phyloP scores from a whole-genome alignment of 208 protist genomes.

The Angomonas desouzai region DNA sequence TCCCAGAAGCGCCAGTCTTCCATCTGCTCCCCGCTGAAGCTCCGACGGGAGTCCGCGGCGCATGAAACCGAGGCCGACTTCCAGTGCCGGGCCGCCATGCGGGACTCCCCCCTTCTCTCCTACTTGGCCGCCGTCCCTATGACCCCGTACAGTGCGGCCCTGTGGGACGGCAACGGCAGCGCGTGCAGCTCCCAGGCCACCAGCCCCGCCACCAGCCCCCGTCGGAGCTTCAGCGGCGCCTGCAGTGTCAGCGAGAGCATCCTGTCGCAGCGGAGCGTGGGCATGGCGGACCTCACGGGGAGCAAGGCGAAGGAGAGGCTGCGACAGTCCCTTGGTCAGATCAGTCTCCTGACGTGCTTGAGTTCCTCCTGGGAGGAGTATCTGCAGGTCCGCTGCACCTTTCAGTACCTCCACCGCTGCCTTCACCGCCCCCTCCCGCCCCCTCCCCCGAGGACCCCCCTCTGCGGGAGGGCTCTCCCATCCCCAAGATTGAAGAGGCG shows the following conservation, averaged over 20 bases:
- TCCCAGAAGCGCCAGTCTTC: neutral
- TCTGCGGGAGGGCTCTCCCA: neutral
- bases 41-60: neutral
- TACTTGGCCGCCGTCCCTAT: conserved; percentile 5
- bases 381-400: neutral
- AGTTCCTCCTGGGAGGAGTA: conserved; percentile 8
- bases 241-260: conserved; percentile 6
- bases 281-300: conserved; percentile 5
- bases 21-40: neutral
- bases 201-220: conserved; percentile 5
- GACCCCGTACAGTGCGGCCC: conserved; percentile 6
- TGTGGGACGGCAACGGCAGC: conserved; percentile 8
- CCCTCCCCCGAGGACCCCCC: neutral
- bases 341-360: conserved; percentile 7
- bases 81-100: conserved; percentile 9
- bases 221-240: conserved; percentile 6
- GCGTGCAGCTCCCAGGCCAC: neutral
- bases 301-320: conserved; percentile 6
- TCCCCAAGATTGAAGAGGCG: neutral
- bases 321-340: conserved; percentile 6
- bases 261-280: neutral
- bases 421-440: conserved; percentile 1
- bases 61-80: conserved; percentile 10
- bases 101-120: conserved; percentile 7
- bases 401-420: conserved; percentile 9